These are phyloP conservation scores for Rosa rugosa DNA, from an alignment of 306 rosid genomes.

Conservation along the genomic window DNA sequence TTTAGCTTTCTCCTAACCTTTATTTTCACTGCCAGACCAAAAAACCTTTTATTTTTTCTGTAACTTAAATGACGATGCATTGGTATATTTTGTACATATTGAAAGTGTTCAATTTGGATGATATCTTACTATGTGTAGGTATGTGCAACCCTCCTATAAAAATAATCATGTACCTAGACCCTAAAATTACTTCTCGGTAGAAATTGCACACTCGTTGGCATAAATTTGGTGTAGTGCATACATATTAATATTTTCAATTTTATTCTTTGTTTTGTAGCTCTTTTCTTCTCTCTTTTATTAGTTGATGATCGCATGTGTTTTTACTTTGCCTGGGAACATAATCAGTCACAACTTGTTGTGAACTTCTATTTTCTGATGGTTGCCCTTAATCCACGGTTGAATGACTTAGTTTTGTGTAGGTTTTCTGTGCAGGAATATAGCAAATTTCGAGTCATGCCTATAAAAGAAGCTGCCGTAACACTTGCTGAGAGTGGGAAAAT, in stretches of 20 bases:
- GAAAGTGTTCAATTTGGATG: neutral
- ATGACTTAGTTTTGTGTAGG: conserved; percentile 81
- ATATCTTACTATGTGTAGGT: neutral
- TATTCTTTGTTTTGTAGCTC: neutral
- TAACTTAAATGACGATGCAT: neutral
- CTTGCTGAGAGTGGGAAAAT: conserved; percentile 94
- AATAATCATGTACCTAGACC: neutral
- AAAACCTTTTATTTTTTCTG: neutral
- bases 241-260: neutral
- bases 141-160: neutral
- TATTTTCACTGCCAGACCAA: no score
- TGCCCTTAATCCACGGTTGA: conserved; percentile 53
- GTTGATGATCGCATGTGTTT: neutral
- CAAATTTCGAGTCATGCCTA: conserved; percentile 78
- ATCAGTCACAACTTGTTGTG: conserved; percentile 18
- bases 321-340: neutral
- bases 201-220: neutral
- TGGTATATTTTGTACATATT: neutral
- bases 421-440: conserved; percentile 93
- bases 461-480: conserved; percentile 67
- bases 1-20: neutral
- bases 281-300: neutral
- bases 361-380: conserved; percentile 30
- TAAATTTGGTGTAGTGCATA: neutral
- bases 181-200: neutral